Percentiles rank a stretch among this genome's conserved stretches.
phyloP scores from a whole-genome alignment of 164 flowering plant species.

The Platanus orientalis region DNA sequence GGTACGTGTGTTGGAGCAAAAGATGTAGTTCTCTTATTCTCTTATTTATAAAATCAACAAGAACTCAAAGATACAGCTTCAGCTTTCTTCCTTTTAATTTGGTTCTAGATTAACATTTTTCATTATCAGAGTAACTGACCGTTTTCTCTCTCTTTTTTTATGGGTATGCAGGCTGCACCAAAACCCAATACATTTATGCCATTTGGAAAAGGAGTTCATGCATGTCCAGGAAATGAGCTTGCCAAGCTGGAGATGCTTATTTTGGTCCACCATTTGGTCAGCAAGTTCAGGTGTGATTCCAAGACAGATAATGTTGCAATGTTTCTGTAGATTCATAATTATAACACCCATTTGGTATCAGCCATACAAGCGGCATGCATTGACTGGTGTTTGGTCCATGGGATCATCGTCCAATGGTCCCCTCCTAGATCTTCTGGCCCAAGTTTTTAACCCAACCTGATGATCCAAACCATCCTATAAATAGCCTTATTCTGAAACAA shows the following conservation, averaged over 20 bases:
- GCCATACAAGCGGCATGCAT: too few species aligned
- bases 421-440: too few species aligned
- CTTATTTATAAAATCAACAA: too few species aligned
- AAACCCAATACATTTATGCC: constrained; percentile 74
- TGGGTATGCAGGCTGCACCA: constrained; percentile 48
- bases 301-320: background rate
- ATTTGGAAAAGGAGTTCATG: constrained; percentile 70
- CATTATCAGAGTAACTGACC: too few species aligned
- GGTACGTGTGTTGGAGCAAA: constrained; percentile 30
- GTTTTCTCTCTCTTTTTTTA: background rate
- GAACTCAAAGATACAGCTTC: background rate
- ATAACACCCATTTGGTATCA: too few species aligned
- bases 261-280: constrained; percentile 54
- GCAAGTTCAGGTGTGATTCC: constrained; percentile 58
- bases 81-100: too few species aligned
- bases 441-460: too few species aligned
- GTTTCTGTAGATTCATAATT: background rate
- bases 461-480: too few species aligned
- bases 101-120: too few species aligned
- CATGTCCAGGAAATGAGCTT: constrained; percentile 83
- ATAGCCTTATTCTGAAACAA: too few species aligned
- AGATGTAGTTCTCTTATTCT: background rate
- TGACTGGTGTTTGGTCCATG: too few species aligned
- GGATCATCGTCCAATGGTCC: too few species aligned
- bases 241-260: constrained; percentile 75